Evolutionary conservation across 805 yeast species (phyloP).

Genomic region (Cyberlindnera subsufficiens): DNA sequence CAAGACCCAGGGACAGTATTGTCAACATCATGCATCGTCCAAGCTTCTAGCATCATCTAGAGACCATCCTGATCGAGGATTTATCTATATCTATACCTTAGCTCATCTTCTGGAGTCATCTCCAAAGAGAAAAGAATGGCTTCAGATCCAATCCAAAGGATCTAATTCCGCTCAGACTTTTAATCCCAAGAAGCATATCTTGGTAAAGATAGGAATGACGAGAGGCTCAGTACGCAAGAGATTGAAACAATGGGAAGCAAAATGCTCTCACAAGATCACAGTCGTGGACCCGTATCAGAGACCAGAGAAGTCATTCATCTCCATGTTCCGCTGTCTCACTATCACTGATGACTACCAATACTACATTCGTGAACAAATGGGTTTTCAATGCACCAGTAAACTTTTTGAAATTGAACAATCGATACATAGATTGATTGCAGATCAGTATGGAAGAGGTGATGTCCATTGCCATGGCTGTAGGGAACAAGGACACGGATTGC

Average conservation of each 20-base stretch:
- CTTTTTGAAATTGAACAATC: conserved; percentile 15
- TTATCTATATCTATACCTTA: conserved; percentile 21
- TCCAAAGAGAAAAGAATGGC: conserved; percentile 19
- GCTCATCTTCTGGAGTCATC: conserved; percentile 11
- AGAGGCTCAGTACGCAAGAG: conserved; percentile 14
- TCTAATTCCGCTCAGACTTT: conserved; percentile 5
- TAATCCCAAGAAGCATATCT: conserved; percentile 17
- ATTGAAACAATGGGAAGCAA: conserved; percentile 21
- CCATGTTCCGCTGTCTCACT: conserved; percentile 5
- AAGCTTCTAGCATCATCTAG: too few species aligned
- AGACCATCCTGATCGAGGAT: conserved; percentile 12
- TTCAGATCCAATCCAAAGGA: conserved; percentile 6
- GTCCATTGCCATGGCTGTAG: conserved; percentile 21
- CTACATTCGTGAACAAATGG: conserved; percentile 6
- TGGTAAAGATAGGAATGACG: conserved; percentile 23
- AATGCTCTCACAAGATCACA: conserved; percentile 17
- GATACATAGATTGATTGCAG: conserved; percentile 14
- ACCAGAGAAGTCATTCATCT: not conserved
- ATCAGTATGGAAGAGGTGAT: conserved; percentile 19
- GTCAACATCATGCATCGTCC: conserved; percentile 3
- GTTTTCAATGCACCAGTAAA: conserved; percentile 10
- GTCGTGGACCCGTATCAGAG: conserved; percentile 12
- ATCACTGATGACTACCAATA: conserved; percentile 1
- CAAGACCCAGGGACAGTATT: conserved; percentile 5
- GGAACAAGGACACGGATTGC: conserved; percentile 12